Base-by-base conservation (phyloP, 441 rosid species). In the Capsella rubella region DNA sequence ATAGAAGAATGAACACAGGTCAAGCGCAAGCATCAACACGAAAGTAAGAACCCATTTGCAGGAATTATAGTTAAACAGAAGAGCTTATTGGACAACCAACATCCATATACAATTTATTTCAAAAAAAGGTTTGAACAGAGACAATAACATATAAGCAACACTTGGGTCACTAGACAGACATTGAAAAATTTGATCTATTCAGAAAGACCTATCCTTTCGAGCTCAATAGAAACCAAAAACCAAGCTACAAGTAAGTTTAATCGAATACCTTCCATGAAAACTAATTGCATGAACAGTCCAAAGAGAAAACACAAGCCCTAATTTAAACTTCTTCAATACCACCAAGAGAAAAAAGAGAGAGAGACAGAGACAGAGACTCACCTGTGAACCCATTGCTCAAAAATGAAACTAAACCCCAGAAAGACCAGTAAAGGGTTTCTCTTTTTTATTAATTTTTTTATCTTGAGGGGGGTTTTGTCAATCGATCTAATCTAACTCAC, bases 231-330 rank as follows among this genome's bases (percentile, higher is more conserved):
- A 60, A 61, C 51, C 57, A 34, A 14, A 45, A 62, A 35, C 45
- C 56, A 70, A 70, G 47, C 57, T 50, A 56, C 37, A 64, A 64
- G 55, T 39, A 64, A 71, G 68, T 13, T 70, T n/a, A 8, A 56
- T 35, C 42, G 0, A 61, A 62, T 28, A 16, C 32, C 69, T 54
- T 4, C 18, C 63, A 63, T 5, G 34, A 59, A 64, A 72, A 52
- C 73, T 52, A 59, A 34, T 77, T 77, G 77, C 80, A 77, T 72
- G 77, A 77, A 46, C 59, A 66, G 49, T 51, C 6, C 6, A 27
- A 59, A 52, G 37, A 43, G 49, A 27, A 50, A 49, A 25, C n/a
- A 62, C 39, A 51, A 75, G 3, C 31, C 42, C 57, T 9, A 55
- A 3, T 59, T 21, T 18, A 3, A 70, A 57, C 34, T 47, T 62